A percentile compares a stretch with the other conserved stretches of the same genome.
These are phyloP conservation scores for Leccinum barrowsii DNA, from an alignment of 768 basidiomycete species.

Conservation along the genomic window DNA sequence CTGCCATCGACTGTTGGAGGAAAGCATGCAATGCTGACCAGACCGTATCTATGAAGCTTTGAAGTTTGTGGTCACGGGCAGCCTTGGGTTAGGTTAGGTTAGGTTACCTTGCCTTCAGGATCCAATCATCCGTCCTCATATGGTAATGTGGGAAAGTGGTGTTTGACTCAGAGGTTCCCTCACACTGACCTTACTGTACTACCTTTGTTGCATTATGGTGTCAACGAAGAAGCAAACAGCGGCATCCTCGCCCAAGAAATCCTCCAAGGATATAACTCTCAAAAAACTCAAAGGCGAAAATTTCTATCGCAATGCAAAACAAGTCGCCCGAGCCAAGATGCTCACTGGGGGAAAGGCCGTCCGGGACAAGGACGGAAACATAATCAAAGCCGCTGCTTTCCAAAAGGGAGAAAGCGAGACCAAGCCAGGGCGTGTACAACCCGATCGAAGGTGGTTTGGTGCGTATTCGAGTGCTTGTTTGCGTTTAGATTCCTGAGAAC, in stretches of 20 bases:
- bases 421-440: conserved; percentile 86
- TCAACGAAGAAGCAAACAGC: conserved; percentile 30
- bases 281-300: conserved; percentile 89
- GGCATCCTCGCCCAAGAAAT: conserved; percentile 31
- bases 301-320: conserved; percentile 96
- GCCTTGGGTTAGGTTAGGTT: too few species aligned
- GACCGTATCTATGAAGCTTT: too few species aligned
- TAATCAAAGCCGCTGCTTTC: conserved; percentile 90
- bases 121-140: not conserved
- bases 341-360: conserved; percentile 89
- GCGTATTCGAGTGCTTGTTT: conserved; percentile 27
- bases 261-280: conserved; percentile 52
- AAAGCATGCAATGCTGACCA: too few species aligned
- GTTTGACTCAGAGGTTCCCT: too few species aligned
- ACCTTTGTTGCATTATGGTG: conserved; percentile 20
- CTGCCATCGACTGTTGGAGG: too few species aligned
- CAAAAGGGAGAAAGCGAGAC: conserved; percentile 94
- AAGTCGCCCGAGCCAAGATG: conserved; percentile 83
- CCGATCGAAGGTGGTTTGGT: conserved; percentile 98
- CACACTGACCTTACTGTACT: not conserved
- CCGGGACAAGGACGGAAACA: conserved; percentile 87
- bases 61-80: too few species aligned
- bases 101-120: too few species aligned
- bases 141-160: conserved; percentile 11
- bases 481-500: conserved; percentile 8